A percentile compares a stretch with the other conserved stretches of the same genome.
phyloP scores from a whole-genome alignment of 2,329 filamentous ascomycete species.

The Didymella lethalis region DNA sequence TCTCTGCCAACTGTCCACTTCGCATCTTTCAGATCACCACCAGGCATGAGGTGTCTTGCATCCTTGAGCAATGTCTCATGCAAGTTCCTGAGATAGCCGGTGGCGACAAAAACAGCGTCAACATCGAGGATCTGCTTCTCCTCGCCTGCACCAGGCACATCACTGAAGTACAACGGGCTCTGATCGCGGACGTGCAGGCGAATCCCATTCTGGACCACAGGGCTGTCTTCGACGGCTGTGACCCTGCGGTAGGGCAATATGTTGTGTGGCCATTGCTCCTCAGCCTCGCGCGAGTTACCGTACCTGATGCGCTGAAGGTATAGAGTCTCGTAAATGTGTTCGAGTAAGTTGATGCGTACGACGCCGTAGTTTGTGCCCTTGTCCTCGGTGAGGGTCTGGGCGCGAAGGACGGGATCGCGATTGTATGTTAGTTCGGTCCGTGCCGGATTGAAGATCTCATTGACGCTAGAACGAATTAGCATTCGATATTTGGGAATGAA shows the following conservation, averaged over 20 bases:
- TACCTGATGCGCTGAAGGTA: slow-evolving; percentile 83
- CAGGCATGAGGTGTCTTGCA: slow-evolving; percentile 71
- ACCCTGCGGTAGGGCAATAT: slow-evolving; percentile 77
- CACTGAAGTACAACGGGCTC: slow-evolving; percentile 48
- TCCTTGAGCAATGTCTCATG: slow-evolving; percentile 78
- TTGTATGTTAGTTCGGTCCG: slow-evolving; percentile 80
- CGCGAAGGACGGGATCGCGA: slow-evolving; percentile 69
- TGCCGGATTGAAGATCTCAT: slow-evolving; percentile 93
- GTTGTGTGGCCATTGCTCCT: slow-evolving; percentile 79
- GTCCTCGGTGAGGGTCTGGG: slow-evolving; percentile 69
- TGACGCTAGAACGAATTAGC: slow-evolving; percentile 69
- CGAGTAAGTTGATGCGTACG: slow-evolving; percentile 87
- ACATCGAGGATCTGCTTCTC: slow-evolving; percentile 71
- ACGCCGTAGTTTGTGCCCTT: slow-evolving; percentile 94
- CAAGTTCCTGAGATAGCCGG: slow-evolving; percentile 80
- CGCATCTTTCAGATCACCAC: slow-evolving; percentile 52
- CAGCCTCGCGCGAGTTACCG: slow-evolving; percentile 62
- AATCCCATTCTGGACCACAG: slow-evolving; percentile 41
- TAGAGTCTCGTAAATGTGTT: slow-evolving; percentile 84
- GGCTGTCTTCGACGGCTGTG: slow-evolving; percentile 64
- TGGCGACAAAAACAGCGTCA: slow-evolving; percentile 84
- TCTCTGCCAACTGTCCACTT: slow-evolving; percentile 76
- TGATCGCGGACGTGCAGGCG: slow-evolving; percentile 62
- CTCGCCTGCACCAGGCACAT: slow-evolving; percentile 51
- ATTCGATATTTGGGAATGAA: neutral